Evolutionary conservation across 768 basidiomycete species (phyloP), one percentile per base, ranked within the genome.

Genomic region (Podaxis sp.): DNA sequence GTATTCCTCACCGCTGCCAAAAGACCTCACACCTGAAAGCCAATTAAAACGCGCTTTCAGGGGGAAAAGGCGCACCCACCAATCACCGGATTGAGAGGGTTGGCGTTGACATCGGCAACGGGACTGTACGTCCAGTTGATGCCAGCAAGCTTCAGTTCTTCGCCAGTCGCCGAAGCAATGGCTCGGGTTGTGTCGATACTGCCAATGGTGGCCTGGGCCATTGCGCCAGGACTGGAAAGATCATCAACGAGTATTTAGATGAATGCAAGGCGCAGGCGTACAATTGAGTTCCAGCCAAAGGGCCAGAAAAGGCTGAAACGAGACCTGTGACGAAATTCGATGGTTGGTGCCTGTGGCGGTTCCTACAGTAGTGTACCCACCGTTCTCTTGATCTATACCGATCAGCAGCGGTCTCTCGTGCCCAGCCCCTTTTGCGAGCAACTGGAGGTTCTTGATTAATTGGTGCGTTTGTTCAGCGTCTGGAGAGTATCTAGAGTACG

Each of bases 351-450:
- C 44, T 46, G 20, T 46, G 44, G 20, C 6, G 20, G n/a, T n/a
- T 6, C 24, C 10, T 26, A 6, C 8, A 28, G 26, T 2, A 26
- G 22, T 15, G 33, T 17, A 56, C 66, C 3, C 28, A 84, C 89
- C 89, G 66, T 88, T 88, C 69, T 91, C 89, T 70, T 90, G 89
- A 74, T 90, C 88, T 17, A 82, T 89, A 1, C 89, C 88, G 48
- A 90, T 84, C 67, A 90, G 76, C 26, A 90, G 74, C 0, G 87
- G 88, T 7, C 66, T 73, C 12, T 68, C 64, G 55, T 90, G 88
- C 0, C 88, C 84, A 1, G 83, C 77, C 28, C 83, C 78, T 62
- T 80, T 82, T 3, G 89, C 87, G 11, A 87, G 67, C 26, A 66
- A 65, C 67, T 90, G 89, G 38, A 90, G 69, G 40, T 78, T 75